Conservation (phyloP, 2,329 filamentous ascomycete genomes). For the Trichoderma cornu-damae region DNA sequence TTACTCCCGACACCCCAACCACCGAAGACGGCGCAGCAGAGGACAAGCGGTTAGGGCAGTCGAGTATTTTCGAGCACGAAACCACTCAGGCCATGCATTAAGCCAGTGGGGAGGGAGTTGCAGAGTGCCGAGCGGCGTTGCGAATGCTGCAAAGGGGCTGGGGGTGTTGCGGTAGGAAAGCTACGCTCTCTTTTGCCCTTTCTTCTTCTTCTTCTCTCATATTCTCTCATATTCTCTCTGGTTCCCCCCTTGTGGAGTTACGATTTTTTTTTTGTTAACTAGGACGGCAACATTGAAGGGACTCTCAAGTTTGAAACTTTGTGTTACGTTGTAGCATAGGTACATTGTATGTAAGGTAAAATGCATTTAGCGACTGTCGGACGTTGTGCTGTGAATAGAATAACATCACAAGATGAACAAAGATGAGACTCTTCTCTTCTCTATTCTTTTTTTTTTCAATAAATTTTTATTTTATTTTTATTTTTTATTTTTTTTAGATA, state of each 20-base stretch:
- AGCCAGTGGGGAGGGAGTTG: not conserved
- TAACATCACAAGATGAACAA: constrained; percentile 6
- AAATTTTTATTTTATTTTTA: no score
- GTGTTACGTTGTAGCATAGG: constrained; percentile 8
- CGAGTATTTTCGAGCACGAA: constrained; percentile 25
- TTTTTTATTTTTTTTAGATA: not conserved
- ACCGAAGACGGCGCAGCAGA: constrained; percentile 33
- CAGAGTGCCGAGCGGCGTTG: not conserved
- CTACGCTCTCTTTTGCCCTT: not conserved
- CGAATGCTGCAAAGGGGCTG: not conserved
- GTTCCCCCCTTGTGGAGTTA: constrained; percentile 4
- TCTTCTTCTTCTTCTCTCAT: not conserved
- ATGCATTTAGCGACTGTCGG: constrained; percentile 1
- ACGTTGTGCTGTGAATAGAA: constrained; percentile 10
- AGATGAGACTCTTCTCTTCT: no score
- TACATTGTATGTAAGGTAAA: not conserved
- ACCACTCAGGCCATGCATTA: not conserved
- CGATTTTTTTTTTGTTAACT: not conserved
- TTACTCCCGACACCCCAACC: constrained; percentile 49
- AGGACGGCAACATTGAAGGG: not conserved
- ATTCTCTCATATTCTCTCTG: no score
- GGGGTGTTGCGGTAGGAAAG: not conserved
- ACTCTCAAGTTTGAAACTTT: not conserved
- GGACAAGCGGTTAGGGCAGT: constrained; percentile 42
- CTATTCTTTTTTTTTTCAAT: not conserved